Percentiles rank a stretch among this genome's conserved stretches.
Evolutionary conservation across 352 stramenopile species (phyloP).

Genomic region (Nothophytophthora sp.): DNA sequence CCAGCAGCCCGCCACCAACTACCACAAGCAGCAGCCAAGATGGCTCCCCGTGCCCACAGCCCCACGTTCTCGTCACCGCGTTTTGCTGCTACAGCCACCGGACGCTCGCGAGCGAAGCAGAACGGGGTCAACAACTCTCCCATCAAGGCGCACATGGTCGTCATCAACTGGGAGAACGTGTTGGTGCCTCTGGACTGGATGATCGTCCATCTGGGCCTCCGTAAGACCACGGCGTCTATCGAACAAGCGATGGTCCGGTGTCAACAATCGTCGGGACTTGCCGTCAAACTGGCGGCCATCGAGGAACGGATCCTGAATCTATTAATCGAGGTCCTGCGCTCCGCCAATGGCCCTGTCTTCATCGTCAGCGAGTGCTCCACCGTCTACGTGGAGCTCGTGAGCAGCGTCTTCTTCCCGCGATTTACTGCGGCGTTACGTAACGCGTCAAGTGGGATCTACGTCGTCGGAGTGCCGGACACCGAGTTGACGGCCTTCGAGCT

Average conservation of each 20-base stretch:
- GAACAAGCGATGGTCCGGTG: constrained; percentile 21
- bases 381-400: constrained; percentile 42
- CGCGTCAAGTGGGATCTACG: constrained; percentile 36
- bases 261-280: constrained; percentile 11
- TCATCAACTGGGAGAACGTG: constrained; percentile 62
- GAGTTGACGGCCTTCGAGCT: constrained; percentile 37
- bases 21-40: too few relatives aligned
- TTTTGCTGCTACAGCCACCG: constrained; percentile 3
- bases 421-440: constrained; percentile 31
- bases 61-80: constrained; percentile 10
- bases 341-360: constrained; percentile 31
- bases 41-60: constrained; percentile 2
- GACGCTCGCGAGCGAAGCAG: background rate
- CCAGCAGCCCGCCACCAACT: constrained; percentile 2
- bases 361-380: constrained; percentile 45
- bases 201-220: constrained; percentile 31
- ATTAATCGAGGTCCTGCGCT: constrained; percentile 21
- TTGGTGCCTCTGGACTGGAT: constrained; percentile 47
- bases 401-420: constrained; percentile 49
- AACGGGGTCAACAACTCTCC: background rate
- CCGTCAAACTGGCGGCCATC: constrained; percentile 18
- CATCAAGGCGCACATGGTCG: constrained; percentile 20
- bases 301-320: constrained; percentile 39
- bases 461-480: constrained; percentile 38
- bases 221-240: constrained; percentile 16